These are phyloP conservation scores for Glomus cerebriforme DNA, from an alignment of 192 early-diverging fungal species.

Conservation along the genomic window DNA sequence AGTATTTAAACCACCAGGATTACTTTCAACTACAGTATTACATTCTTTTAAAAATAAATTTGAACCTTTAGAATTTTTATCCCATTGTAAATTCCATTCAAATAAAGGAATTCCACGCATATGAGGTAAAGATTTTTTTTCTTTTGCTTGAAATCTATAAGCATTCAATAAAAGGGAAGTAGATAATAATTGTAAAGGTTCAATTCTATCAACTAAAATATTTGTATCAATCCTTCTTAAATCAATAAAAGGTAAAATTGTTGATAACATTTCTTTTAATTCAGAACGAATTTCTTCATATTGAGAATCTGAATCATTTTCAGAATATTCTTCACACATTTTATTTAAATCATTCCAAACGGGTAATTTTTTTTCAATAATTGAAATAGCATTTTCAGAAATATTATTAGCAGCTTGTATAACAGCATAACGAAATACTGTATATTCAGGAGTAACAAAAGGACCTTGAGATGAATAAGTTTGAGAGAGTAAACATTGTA, in stretches of 20 bases:
- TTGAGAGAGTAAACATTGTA: slow-evolving; percentile 16
- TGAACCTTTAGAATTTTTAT: background rate
- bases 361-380: background rate
- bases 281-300: background rate
- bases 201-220: slow-evolving; percentile 1
- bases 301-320: background rate
- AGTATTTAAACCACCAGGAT: background rate
- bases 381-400: background rate
- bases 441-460: slow-evolving; percentile 16
- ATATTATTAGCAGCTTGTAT: background rate
- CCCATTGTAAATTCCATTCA: background rate
- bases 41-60: background rate
- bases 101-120: background rate
- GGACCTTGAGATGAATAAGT: background rate
- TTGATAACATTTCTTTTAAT: background rate
- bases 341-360: background rate
- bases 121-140: slow-evolving; percentile 12
- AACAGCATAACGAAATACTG: background rate
- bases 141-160: slow-evolving; percentile 4
- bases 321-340: background rate
- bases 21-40: background rate
- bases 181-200: slow-evolving; percentile 12
- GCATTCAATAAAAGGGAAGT: background rate
- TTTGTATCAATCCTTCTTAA: background rate
- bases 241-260: background rate